A percentile compares a stretch with the other conserved stretches of the same genome.
These are phyloP conservation scores for Phytopythium litorale DNA, from an alignment of 352 stramenopile species.

Conservation along the genomic window DNA sequence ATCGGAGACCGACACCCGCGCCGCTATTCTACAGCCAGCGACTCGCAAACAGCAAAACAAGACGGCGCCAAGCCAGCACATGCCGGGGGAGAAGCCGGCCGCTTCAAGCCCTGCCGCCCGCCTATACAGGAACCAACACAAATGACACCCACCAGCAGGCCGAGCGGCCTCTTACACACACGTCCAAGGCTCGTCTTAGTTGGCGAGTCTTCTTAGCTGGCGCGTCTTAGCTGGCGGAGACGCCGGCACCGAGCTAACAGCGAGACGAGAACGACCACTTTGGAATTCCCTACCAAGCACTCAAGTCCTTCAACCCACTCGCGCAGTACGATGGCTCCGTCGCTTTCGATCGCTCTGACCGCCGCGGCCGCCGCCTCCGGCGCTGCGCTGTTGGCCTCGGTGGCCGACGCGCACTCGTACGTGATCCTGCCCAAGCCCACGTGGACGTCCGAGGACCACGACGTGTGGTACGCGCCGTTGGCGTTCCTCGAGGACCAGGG, in stretches of 20 bases:
- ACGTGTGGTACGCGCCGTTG: constrained; percentile 34
- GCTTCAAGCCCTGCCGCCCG: not conserved
- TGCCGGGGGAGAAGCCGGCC: not conserved
- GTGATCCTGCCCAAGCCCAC: constrained; percentile 33
- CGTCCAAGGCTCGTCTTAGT: not conserved
- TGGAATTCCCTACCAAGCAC: too few species aligned
- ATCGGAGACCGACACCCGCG: too few species aligned
- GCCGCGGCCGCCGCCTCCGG: constrained; percentile 13
- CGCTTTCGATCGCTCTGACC: constrained; percentile 15
- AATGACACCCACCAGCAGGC: not conserved
- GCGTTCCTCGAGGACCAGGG: constrained; percentile 47
- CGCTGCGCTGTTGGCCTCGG: constrained; percentile 13
- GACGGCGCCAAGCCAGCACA: not conserved
- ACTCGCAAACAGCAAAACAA: too few species aligned
- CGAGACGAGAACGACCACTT: too few species aligned
- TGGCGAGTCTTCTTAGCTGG: too few species aligned
- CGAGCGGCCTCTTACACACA: not conserved
- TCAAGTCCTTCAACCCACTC: too few species aligned
- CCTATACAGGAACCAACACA: not conserved
- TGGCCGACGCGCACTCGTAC: constrained; percentile 26
- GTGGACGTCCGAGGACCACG: constrained; percentile 24
- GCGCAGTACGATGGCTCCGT: not conserved
- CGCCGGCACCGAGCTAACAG: too few species aligned
- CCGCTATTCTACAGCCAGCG: too few species aligned
- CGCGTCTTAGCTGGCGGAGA: too few species aligned